Evolutionary conservation across 139 green algal species (phyloP).

Genomic region (Closterium sp.): DNA sequence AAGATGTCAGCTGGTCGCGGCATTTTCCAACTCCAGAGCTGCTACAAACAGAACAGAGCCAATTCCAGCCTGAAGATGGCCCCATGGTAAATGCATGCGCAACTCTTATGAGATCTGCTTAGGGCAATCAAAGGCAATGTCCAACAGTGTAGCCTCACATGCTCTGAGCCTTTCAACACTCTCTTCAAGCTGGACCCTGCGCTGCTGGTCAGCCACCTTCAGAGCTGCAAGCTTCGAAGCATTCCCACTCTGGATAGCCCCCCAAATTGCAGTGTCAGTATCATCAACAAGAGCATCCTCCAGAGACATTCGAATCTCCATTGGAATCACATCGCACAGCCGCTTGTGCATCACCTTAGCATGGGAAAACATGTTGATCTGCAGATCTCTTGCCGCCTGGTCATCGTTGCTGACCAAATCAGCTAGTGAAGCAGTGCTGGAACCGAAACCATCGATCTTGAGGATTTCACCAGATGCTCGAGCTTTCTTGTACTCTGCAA

Average conservation of each 20-base stretch:
- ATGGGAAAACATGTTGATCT: conserved; percentile 37
- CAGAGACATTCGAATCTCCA: conserved; percentile 20
- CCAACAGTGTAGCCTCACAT: background rate
- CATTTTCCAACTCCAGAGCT: no score
- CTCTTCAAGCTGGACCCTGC: background rate
- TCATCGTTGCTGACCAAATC: conserved; percentile 5
- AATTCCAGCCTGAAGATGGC: no score
- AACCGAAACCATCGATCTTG: conserved; percentile 10
- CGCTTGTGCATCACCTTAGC: conserved; percentile 20
- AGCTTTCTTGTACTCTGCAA: background rate
- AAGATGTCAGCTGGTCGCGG: no score
- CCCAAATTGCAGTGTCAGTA: background rate
- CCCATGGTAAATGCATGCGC: no score
- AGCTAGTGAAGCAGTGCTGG: conserved; percentile 13
- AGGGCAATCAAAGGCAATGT: background rate
- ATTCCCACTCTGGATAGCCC: background rate
- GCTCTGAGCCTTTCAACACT: background rate
- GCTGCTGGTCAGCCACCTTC: background rate
- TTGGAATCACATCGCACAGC: conserved; percentile 35
- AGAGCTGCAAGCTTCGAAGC: background rate
- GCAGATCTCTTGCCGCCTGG: conserved; percentile 27
- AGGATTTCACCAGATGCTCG: background rate
- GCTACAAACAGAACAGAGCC: no score
- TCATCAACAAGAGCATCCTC: conserved; percentile 6
- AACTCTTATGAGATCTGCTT: background rate